Evolutionary conservation across 148 eudicot genomes (phyloP).

Genomic region (Heliamphora exappendiculata): DNA sequence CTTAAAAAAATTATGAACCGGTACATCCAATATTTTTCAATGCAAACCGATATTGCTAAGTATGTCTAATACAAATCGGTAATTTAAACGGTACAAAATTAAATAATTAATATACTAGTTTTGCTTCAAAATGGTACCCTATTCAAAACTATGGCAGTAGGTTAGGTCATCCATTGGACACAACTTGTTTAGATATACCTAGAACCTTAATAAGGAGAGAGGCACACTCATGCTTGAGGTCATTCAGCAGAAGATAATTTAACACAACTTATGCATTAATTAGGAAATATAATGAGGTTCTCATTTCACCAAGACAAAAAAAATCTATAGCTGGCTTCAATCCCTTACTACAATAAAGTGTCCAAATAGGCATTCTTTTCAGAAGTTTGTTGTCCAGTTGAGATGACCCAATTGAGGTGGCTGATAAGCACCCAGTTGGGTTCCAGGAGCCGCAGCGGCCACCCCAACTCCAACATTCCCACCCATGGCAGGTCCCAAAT

Average conservation of each 20-base stretch:
- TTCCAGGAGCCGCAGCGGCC: constrained; percentile 42
- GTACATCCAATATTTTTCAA: too few species aligned
- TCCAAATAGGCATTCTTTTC: constrained; percentile 17
- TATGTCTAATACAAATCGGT: too few species aligned
- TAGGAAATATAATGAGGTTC: constrained; percentile 13
- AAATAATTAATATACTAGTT: too few species aligned
- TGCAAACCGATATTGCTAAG: too few species aligned
- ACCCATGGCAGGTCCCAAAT: constrained; percentile 44
- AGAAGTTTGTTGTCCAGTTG: constrained; percentile 70
- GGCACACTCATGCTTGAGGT: background rate
- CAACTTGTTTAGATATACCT: background rate
- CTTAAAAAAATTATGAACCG: too few species aligned
- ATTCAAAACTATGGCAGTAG: too few species aligned
- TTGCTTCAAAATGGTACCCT: too few species aligned
- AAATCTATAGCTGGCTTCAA: constrained; percentile 17
- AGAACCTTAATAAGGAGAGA: background rate
- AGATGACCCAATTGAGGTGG: constrained; percentile 73
- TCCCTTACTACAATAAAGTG: constrained; percentile 14
- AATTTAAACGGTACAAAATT: too few species aligned
- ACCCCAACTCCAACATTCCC: constrained; percentile 59
- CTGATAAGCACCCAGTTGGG: constrained; percentile 64
- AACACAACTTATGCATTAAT: constrained; percentile 29
- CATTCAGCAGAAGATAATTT: too few species aligned
- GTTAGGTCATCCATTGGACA: background rate
- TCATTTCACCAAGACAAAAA: constrained; percentile 20